Percentiles rank a stretch among this genome's conserved stretches.
Conservation (phyloP, 2,329 filamentous ascomycete species). For the Trichothecium roseum region DNA sequence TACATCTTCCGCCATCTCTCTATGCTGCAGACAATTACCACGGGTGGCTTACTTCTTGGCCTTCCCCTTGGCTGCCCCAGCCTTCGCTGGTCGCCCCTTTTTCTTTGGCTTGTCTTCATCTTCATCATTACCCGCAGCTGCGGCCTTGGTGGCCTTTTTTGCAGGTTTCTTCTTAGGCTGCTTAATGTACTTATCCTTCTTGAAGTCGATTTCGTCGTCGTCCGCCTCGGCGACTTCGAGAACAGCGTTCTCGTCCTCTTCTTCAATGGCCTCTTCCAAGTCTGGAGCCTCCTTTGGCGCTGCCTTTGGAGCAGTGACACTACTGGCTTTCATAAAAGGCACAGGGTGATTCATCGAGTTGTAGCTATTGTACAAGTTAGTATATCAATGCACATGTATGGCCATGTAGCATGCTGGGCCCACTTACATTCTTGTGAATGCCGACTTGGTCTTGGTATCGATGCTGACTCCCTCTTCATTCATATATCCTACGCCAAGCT, state of each 20-base stretch:
- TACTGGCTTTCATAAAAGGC: slow-evolving; percentile 91
- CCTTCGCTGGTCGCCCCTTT: slow-evolving; percentile 33
- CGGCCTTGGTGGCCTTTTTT: slow-evolving; percentile 32
- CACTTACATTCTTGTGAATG: slow-evolving; percentile 79
- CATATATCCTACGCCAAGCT: slow-evolving; percentile 82
- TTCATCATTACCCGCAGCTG: slow-evolving; percentile 37
- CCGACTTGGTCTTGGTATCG: slow-evolving; percentile 74
- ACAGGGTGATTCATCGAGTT: slow-evolving; percentile 80
- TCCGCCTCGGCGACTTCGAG: slow-evolving; percentile 41
- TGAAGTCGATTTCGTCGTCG: slow-evolving; percentile 73
- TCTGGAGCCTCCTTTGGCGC: slow-evolving; percentile 71
- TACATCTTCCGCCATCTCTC: neutral
- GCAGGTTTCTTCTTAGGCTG: slow-evolving; percentile 61
- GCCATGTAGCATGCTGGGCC: neutral
- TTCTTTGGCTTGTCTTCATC: slow-evolving; percentile 45
- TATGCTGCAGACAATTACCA: neutral
- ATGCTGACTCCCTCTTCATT: slow-evolving; percentile 65
- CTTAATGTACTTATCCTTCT: slow-evolving; percentile 95
- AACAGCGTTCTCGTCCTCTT: slow-evolving; percentile 67
- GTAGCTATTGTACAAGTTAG: slow-evolving; percentile 45
- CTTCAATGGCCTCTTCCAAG: slow-evolving; percentile 91
- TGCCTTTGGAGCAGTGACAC: slow-evolving; percentile 62
- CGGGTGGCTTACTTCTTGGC: slow-evolving; percentile 26
- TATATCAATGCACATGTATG: slow-evolving; percentile 1
- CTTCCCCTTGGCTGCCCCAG: slow-evolving; percentile 32